phyloP scores from a whole-genome alignment of 169 alveolate genomes.

The Ophryocystis elektroscirrha region DNA sequence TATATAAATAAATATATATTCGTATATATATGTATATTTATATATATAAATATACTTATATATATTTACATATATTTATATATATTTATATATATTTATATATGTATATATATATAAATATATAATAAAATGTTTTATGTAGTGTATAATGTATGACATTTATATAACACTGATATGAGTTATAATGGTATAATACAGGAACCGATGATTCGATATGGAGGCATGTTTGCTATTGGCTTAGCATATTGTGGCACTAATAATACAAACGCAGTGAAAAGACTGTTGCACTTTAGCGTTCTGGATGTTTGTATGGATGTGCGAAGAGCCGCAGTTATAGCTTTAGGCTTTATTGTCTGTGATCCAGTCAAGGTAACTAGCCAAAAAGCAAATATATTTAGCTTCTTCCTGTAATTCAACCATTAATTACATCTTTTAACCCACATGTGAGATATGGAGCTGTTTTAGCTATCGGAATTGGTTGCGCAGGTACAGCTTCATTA shows the following conservation, averaged over 20 bases:
- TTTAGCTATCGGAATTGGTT: conserved; percentile 83
- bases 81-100: no score
- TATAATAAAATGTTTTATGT: no score
- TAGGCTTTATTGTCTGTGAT: conserved; percentile 64
- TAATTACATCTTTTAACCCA: conserved; percentile 81
- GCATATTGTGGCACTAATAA: conserved; percentile 90
- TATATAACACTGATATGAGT: no score
- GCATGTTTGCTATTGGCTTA: conserved; percentile 78
- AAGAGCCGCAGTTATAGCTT: conserved; percentile 87
- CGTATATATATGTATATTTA: no score
- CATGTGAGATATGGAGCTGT: conserved; percentile 97
- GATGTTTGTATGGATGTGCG: conserved; percentile 97
- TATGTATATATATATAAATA: no score
- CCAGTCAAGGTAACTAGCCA: conserved; percentile 33
- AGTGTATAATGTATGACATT: no score
- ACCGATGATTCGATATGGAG: conserved; percentile 89
- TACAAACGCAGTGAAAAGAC: conserved; percentile 57
- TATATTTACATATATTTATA: no score
- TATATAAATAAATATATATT: no score
- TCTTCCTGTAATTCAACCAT: conserved; percentile 60
- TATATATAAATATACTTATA: no score
- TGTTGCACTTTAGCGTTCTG: conserved; percentile 77
- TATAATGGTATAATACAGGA: no score
- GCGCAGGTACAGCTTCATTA: conserved; percentile 71
- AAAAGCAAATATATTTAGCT: conserved; percentile 21